These are phyloP conservation scores for Penicillium mononematosum DNA, from an alignment of 495 filamentous ascomycete species.

Conservation along the genomic window DNA sequence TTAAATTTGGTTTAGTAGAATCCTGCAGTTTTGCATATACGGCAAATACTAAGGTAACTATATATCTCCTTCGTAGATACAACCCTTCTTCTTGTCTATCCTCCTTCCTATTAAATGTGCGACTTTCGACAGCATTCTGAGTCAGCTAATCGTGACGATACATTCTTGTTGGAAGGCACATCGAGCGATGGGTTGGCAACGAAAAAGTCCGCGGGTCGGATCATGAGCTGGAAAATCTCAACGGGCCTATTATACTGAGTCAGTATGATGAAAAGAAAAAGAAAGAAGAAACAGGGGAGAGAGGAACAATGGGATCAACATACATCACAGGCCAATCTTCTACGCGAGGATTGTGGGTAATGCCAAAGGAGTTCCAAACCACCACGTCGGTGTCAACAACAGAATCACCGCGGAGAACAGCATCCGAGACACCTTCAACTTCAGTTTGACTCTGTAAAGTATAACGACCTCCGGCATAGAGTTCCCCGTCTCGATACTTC, in stretches of 20 bases:
- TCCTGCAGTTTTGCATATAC: too few species aligned
- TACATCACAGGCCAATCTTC: constrained; percentile 73
- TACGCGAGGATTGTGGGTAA: constrained; percentile 61
- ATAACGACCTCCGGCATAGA: constrained; percentile 82
- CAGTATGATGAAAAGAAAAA: constrained; percentile 9
- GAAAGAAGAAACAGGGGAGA: neutral
- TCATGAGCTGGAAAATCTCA: constrained; percentile 61
- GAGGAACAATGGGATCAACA: constrained; percentile 8
- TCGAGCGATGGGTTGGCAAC: constrained; percentile 71
- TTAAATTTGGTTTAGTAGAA: neutral
- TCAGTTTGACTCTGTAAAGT: constrained; percentile 72
- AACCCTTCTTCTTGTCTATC: neutral
- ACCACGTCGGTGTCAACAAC: constrained; percentile 52
- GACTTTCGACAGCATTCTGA: constrained; percentile 37
- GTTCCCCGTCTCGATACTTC: constrained; percentile 71
- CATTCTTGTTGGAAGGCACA: constrained; percentile 61
- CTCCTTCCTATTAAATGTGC: constrained; percentile 27
- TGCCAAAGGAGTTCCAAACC: constrained; percentile 57
- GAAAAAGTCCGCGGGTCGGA: constrained; percentile 76
- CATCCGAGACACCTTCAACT: constrained; percentile 60
- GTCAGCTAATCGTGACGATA: constrained; percentile 48
- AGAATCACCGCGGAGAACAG: constrained; percentile 51
- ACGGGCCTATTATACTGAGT: constrained; percentile 42
- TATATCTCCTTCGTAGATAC: neutral
- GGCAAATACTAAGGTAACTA: neutral